Conservation (phyloP, 352 stramenopile genomes). For the Pythium chondricola region DNA sequence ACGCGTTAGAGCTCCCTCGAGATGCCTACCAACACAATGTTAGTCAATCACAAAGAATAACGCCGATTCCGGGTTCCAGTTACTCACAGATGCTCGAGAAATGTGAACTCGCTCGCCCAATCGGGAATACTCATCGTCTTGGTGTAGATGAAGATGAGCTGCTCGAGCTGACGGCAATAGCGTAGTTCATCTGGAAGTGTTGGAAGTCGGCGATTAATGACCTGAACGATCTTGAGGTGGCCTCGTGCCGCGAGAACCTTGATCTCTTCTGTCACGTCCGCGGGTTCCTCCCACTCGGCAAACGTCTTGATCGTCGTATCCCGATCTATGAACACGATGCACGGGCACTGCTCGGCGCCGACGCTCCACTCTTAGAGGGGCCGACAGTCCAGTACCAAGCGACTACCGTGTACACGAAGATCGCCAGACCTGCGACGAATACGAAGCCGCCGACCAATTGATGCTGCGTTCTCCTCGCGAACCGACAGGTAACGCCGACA, state of each 20-base stretch:
- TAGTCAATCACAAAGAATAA: background rate
- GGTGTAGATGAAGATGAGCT: constrained; percentile 28
- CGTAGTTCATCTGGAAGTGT: constrained; percentile 11
- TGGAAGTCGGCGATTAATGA: constrained; percentile 20
- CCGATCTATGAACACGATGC: constrained; percentile 22
- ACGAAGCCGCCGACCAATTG: constrained; percentile 2
- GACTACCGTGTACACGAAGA: constrained; percentile 16
- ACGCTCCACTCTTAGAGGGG: constrained; percentile 14
- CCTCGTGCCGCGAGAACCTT: constrained; percentile 7
- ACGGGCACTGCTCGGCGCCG: constrained; percentile 11
- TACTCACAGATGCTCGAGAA: constrained; percentile 8
- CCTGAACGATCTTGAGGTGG: constrained; percentile 16
- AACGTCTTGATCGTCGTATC: constrained; percentile 1
- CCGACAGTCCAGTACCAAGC: too few species aligned
- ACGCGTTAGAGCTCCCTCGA: constrained; percentile 9
- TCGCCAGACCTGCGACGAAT: background rate
- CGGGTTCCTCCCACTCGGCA: constrained; percentile 12
- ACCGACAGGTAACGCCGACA: background rate
- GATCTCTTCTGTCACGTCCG: constrained; percentile 8
- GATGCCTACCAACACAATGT: background rate
- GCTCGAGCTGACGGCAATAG: constrained; percentile 8
- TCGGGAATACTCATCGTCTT: constrained; percentile 8
- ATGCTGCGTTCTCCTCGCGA: too few species aligned
- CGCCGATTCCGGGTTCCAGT: background rate
- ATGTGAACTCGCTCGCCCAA: constrained; percentile 13